A percentile compares a stretch with the other conserved stretches of the same genome.
phyloP scores from a whole-genome alignment of 768 basidiomycete genomes.

The Xanthoconium purpureum region DNA sequence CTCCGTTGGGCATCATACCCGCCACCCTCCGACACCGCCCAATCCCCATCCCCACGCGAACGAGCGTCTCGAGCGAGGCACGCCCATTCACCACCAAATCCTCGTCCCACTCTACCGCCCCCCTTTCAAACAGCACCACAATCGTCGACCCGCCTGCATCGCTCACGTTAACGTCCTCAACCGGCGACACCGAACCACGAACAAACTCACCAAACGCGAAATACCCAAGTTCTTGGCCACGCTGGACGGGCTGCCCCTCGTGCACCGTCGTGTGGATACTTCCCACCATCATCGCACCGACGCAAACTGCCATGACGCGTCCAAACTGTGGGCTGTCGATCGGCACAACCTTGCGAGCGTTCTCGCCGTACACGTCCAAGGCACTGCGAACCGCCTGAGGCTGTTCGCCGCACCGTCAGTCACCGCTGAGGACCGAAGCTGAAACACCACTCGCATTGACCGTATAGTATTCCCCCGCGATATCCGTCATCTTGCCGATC shows the following conservation, averaged over 20 bases:
- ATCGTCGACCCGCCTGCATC: slow-evolving; percentile 83
- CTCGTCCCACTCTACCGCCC: slow-evolving; percentile 85
- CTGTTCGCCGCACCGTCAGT: slow-evolving; percentile 33
- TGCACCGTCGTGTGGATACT: slow-evolving; percentile 84
- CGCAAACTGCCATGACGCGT: slow-evolving; percentile 85
- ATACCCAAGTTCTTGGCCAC: slow-evolving; percentile 90
- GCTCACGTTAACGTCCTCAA: background rate
- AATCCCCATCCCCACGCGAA: slow-evolving; percentile 84
- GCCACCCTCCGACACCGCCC: slow-evolving; percentile 40
- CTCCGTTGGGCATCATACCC: slow-evolving; percentile 3
- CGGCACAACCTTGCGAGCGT: slow-evolving; percentile 86
- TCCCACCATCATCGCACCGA: slow-evolving; percentile 95
- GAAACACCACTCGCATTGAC: slow-evolving; percentile 64
- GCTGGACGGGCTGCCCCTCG: slow-evolving; percentile 75
- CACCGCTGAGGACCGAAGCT: background rate
- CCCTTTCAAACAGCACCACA: slow-evolving; percentile 86
- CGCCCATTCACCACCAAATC: slow-evolving; percentile 82
- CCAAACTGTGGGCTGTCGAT: slow-evolving; percentile 91
- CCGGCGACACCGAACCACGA: background rate
- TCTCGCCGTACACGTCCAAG: slow-evolving; percentile 93
- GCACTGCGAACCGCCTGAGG: slow-evolving; percentile 91
- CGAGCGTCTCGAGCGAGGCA: slow-evolving; percentile 85
- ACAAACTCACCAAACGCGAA: slow-evolving; percentile 81
- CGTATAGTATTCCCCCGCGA: slow-evolving; percentile 93
- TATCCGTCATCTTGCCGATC: slow-evolving; percentile 79